Base-by-base conservation (phyloP, 192 early-diverging fungal species). In the Thoreauomyces humboldtii region DNA sequence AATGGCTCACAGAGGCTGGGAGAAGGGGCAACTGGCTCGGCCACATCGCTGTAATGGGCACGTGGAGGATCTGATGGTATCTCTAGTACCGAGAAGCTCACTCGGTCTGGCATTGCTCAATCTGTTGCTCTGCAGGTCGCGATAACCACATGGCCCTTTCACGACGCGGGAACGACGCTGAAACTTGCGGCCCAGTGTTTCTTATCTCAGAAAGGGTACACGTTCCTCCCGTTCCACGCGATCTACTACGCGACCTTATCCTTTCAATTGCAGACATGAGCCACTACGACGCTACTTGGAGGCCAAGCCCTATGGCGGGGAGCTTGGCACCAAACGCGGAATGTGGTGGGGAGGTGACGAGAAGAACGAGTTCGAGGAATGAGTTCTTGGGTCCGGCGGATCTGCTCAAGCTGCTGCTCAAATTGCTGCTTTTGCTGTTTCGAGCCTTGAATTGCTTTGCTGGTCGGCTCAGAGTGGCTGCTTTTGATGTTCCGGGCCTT, bases 281-380 rank as follows among this genome's bases (percentile, higher is more conserved):
- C 57, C 57, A 35, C 34, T 19, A n/a, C 35, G 57, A 4, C 36
- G 28, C 19, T 59, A 36, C 31, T 15, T 25, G 14, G 24, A 37
- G 2, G 35, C 57, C 19, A 37, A 41, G 4, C 57, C 57, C 11
- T 59, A 27, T 14, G 57, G 57, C 22, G 4, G 15, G 4, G 35
- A 59, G 57, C 36, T 17, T 2, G 57, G 57, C 0, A 32, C 35
- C 1, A 59, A 59, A 21, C 57, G 57, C 7, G 57, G 57, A 38
- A 59, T 59, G 57, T 59, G 57, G 57, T 59, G 35, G 12, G 37
- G 57, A 19, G 34, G 41, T 2, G 57, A 59, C 17, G 57, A 59
- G 11, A 52, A 52, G n/a, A n/a, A n/a, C n/a, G n/a, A n/a, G n/a
- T n/a, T n/a, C n/a, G n/a, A n/a, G n/a, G n/a, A n/a, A n/a, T n/a